Conservation (phyloP, 805 yeast species). For the Lachancea lanzarotensis region DNA sequence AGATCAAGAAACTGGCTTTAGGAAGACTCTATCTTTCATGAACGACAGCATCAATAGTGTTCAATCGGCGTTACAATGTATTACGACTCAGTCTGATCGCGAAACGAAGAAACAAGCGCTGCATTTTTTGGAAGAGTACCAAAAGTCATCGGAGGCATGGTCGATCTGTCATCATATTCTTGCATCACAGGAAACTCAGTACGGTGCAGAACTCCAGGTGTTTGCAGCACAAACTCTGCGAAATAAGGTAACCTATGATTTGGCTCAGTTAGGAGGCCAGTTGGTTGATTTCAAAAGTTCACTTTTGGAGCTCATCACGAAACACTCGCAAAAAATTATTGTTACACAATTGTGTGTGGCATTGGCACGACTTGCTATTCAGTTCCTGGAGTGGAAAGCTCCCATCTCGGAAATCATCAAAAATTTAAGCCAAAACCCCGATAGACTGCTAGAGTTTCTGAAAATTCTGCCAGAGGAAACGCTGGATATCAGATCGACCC, state of each 20-base stretch:
- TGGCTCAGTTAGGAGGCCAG: conserved; percentile 60
- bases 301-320: conserved; percentile 40
- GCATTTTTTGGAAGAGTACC: conserved; percentile 67
- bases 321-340: conserved; percentile 53
- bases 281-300: conserved; percentile 59
- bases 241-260: conserved; percentile 76
- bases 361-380: conserved; percentile 74
- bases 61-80: conserved; percentile 25
- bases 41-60: conserved; percentile 17
- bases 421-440: conserved; percentile 34
- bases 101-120: conserved; percentile 39
- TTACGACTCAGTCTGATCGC: conserved; percentile 24
- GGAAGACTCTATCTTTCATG: conserved; percentile 7
- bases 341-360: conserved; percentile 79
- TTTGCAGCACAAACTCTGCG: conserved; percentile 91
- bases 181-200: conserved; percentile 22
- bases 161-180: conserved; percentile 53
- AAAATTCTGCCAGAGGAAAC: conserved; percentile 90
- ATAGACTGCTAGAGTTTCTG: conserved; percentile 65
- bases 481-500: conserved; percentile 65
- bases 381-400: conserved; percentile 62
- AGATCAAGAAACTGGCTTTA: not conserved
- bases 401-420: conserved; percentile 64
- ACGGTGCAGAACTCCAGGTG: conserved; percentile 53
- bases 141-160: conserved; percentile 83